Evolutionary conservation across 306 rosid species (phyloP).

Genomic region (Casuarina equisetifolia): DNA sequence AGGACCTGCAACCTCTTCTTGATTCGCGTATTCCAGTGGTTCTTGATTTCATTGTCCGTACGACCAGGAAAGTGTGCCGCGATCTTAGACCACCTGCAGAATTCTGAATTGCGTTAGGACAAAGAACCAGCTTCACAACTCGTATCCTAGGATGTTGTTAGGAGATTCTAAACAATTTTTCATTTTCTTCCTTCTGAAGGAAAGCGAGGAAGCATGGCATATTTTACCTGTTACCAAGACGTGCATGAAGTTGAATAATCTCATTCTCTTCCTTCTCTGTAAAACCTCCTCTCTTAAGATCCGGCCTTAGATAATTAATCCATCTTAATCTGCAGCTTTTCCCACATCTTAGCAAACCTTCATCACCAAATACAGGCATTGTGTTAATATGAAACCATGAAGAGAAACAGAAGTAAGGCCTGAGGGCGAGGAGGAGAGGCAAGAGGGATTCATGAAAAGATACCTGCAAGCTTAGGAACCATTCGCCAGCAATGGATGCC

Average conservation of each 20-base stretch:
- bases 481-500: constrained; percentile 95
- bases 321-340: constrained; percentile 97
- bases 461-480: constrained; percentile 99
- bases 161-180: background rate
- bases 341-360: constrained; percentile 92
- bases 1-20: constrained; percentile 80
- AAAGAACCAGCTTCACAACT: background rate
- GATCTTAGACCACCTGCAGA: constrained; percentile 90
- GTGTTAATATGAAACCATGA: constrained; percentile 8
- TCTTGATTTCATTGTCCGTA: constrained; percentile 93
- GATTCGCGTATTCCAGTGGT: constrained; percentile 93
- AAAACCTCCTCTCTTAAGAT: constrained; percentile 90
- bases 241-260: constrained; percentile 80
- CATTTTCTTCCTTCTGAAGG: background rate
- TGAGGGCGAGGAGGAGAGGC: background rate
- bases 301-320: constrained; percentile 95
- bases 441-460: background rate
- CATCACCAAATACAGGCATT: constrained; percentile 21
- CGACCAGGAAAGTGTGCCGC: constrained; percentile 95
- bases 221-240: constrained; percentile 85
- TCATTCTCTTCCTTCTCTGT: constrained; percentile 88
- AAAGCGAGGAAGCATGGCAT: background rate
- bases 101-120: constrained; percentile 14
- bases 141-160: background rate
- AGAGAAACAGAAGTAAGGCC: constrained; percentile 4